phyloP scores from a whole-genome alignment of 2,329 filamentous ascomycete genomes.

The Stagonosporopsis tanaceti region DNA sequence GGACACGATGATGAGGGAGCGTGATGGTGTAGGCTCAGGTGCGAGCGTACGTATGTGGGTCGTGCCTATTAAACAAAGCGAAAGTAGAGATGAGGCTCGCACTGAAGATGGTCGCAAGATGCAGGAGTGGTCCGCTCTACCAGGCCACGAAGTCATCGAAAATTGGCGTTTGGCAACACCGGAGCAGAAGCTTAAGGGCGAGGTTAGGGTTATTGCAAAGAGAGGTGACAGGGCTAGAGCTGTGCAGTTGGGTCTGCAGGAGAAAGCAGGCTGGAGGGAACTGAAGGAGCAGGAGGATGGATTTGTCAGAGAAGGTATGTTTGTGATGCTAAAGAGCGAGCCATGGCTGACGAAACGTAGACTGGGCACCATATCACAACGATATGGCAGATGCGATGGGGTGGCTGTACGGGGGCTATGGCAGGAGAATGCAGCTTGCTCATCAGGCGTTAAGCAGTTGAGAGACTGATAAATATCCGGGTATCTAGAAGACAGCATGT shows the following conservation, averaged over 20 bases:
- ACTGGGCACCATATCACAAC: slow-evolving; percentile 46
- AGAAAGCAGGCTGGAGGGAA: slow-evolving; percentile 41
- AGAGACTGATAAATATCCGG: neutral
- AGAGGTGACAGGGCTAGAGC: slow-evolving; percentile 37
- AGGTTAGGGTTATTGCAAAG: slow-evolving; percentile 43
- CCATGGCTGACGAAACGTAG: slow-evolving; percentile 23
- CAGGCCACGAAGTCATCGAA: slow-evolving; percentile 42
- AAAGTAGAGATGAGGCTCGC: slow-evolving; percentile 20
- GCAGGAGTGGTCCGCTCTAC: slow-evolving; percentile 40
- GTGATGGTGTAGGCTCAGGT: slow-evolving; percentile 40
- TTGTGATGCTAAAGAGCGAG: neutral
- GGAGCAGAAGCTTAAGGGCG: slow-evolving; percentile 43
- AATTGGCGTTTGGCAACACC: slow-evolving; percentile 37
- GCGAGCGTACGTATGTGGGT: slow-evolving; percentile 47
- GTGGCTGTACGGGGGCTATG: slow-evolving; percentile 48
- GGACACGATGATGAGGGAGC: slow-evolving; percentile 40
- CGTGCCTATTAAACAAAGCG: slow-evolving; percentile 28
- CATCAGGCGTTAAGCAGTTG: slow-evolving; percentile 27
- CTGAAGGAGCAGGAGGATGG: slow-evolving; percentile 38
- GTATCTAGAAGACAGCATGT: neutral
- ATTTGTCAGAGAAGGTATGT: slow-evolving; percentile 40
- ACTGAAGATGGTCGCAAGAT: slow-evolving; percentile 32
- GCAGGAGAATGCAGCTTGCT: slow-evolving; percentile 42
- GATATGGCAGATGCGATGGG: slow-evolving; percentile 48
- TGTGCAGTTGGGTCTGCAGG: slow-evolving; percentile 38